Evolutionary conservation across 2,329 filamentous ascomycete genomes (phyloP), one percentile per base, ranked within the genome.

Genomic region (Fusarium sp.): DNA sequence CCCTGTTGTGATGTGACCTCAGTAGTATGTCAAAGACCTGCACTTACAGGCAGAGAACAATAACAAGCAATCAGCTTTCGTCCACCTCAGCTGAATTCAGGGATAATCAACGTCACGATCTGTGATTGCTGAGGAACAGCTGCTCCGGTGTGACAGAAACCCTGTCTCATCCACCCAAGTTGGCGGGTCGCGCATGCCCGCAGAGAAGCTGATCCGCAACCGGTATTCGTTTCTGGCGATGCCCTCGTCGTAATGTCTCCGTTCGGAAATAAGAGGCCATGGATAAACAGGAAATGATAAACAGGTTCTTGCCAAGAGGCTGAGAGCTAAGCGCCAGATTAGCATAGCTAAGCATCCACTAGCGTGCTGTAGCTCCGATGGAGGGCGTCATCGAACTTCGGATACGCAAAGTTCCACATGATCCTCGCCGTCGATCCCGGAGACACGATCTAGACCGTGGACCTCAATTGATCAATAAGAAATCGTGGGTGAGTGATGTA

Each of bases 371-470:
- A 44, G 63, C 59, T 57, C 38, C 15, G 29, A 46, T 66, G 22
- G 11, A 46, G 18, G 32, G 64, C 68, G 68, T 71, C 68, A 71
- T 71, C 34, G 59, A 66, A 25, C 27, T 29, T 43, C 32, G 29
- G 44, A 44, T 16, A 52, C 59, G 68, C 54, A 71, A 71, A 61
- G 30, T 58, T 65, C 63, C 63, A 29, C 30, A 15, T 67, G 54
- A 71, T 68, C 68, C 63, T 44, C 50, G 30, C 55, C n/a, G 68
- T 72, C 65, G 68, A 71, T 71, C 68, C 42, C n/a, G 16, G 10
- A 4, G 22, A 14, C 30, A n/a, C 50, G 44, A 58, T 62, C 46
- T 56, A 25, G 30, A 38, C 40, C 32, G 25, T 8, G 8, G 15
- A 32, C 25, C 34, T 65, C 24, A 7, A 7, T 15, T 22, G 11